phyloP scores from a whole-genome alignment of 768 basidiomycete genomes.

The Hortiboletus campestris region DNA sequence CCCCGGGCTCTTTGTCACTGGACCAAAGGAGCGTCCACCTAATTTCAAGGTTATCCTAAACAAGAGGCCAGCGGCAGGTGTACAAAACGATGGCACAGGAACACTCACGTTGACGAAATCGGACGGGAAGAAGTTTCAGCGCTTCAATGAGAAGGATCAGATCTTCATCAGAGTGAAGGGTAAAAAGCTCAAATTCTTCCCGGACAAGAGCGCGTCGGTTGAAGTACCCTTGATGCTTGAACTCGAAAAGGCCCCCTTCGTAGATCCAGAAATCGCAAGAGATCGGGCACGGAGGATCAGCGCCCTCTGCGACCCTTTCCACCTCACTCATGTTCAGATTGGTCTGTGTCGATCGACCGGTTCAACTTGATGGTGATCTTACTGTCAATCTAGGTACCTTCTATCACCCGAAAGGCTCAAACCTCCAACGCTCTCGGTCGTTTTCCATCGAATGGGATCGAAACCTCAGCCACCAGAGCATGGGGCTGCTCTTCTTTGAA shows the following conservation, averaged over 20 bases:
- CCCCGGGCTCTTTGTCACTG: constrained; percentile 28
- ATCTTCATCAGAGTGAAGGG: constrained; percentile 40
- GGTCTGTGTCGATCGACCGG: constrained; percentile 40
- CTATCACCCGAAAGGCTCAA: constrained; percentile 24
- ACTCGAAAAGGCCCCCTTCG: constrained; percentile 54
- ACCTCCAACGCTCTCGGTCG: constrained; percentile 38
- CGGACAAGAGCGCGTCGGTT: constrained; percentile 4
- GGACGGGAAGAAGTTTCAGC: constrained; percentile 47
- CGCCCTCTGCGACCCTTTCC: constrained; percentile 46
- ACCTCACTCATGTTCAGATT: constrained; percentile 64
- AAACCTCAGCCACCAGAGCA: constrained; percentile 43
- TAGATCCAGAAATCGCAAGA: constrained; percentile 53
- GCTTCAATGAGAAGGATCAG: constrained; percentile 37
- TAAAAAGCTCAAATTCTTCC: constrained; percentile 38
- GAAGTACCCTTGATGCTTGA: constrained; percentile 27
- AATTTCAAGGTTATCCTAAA: constrained; percentile 67
- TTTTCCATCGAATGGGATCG: constrained; percentile 75
- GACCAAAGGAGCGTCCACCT: constrained; percentile 30
- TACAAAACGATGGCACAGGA: constrained; percentile 57
- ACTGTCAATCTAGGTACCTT: constrained; percentile 21
- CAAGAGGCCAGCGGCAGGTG: constrained; percentile 45
- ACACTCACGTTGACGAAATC: constrained; percentile 27
- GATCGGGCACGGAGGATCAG: constrained; percentile 44
- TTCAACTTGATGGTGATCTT: not conserved
- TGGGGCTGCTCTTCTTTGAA: constrained; percentile 58